phyloP scores from a whole-genome alignment of 192 early-diverging fungal genomes.

The Gigaspora rosea region DNA sequence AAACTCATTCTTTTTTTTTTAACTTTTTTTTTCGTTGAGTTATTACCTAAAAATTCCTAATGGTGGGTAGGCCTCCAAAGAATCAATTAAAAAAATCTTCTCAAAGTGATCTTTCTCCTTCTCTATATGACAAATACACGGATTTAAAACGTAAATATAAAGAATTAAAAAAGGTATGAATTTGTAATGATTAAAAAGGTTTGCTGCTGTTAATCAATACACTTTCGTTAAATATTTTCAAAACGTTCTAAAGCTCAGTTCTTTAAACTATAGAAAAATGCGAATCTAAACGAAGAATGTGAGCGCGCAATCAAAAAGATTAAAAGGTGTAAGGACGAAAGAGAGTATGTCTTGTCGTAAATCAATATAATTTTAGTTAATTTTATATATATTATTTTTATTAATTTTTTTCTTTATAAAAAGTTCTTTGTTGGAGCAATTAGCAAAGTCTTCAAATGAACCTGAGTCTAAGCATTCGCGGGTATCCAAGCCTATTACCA shows the following conservation, averaged over 20 bases:
- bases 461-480: too few species aligned
- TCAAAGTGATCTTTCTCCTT: too few species aligned
- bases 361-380: not conserved
- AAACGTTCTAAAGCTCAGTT: not conserved
- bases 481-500: too few species aligned
- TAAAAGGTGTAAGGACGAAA: constrained; percentile 1
- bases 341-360: constrained; percentile 4
- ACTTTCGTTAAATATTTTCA: not conserved
- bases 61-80: too few species aligned
- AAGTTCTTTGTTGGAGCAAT: not conserved
- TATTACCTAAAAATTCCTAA: too few species aligned
- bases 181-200: not conserved
- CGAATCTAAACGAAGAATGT: constrained; percentile 5
- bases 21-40: too few species aligned
- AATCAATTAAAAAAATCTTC: too few species aligned
- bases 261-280: not conserved
- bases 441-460: too few species aligned
- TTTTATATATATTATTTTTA: not conserved
- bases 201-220: not conserved
- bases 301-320: not conserved
- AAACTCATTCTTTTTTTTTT: too few species aligned
- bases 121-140: not conserved
- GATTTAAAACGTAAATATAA: not conserved
- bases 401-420: not conserved
- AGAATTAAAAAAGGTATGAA: not conserved